Conservation (phyloP, 2,329 filamentous ascomycete genomes). For the Teratosphaeria zuluensis region DNA sequence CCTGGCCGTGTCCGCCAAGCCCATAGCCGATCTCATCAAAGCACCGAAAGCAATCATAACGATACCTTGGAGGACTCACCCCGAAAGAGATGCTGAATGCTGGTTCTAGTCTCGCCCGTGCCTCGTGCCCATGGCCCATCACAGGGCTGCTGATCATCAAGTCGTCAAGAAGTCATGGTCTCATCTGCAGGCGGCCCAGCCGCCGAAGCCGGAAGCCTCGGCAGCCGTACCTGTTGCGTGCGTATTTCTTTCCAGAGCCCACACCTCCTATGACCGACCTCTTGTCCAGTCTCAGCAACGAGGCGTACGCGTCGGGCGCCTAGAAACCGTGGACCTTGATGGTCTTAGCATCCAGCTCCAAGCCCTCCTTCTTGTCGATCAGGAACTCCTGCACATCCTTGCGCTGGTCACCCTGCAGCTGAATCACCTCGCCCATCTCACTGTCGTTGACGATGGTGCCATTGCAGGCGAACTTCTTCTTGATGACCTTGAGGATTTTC, state of each 20-base stretch:
- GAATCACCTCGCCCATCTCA: constrained; percentile 98
- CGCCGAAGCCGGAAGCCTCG: background rate
- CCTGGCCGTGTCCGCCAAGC: background rate
- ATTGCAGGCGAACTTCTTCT: constrained; percentile 99
- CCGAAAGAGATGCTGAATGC: background rate
- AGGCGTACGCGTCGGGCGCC: background rate
- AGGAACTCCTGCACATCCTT: constrained; percentile 98
- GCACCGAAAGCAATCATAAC: background rate
- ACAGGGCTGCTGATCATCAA: background rate
- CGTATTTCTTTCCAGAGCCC: background rate
- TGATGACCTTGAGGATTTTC: constrained; percentile 99
- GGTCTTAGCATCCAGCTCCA: constrained; percentile 89
- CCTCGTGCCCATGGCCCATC: background rate
- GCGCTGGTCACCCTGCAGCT: constrained; percentile 98
- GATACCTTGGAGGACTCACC: background rate
- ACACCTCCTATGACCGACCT: background rate
- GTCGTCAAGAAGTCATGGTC: background rate
- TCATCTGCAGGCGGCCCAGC: background rate
- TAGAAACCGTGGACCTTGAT: constrained; percentile 64
- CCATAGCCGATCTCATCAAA: background rate
- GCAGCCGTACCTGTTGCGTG: background rate
- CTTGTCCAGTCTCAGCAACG: background rate
- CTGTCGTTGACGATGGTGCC: constrained; percentile 94
- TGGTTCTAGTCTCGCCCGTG: background rate
- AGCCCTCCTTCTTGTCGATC: constrained; percentile 86